Base-by-base conservation (phyloP, 2,329 filamentous ascomycete species). In the Penicillium decumbens region DNA sequence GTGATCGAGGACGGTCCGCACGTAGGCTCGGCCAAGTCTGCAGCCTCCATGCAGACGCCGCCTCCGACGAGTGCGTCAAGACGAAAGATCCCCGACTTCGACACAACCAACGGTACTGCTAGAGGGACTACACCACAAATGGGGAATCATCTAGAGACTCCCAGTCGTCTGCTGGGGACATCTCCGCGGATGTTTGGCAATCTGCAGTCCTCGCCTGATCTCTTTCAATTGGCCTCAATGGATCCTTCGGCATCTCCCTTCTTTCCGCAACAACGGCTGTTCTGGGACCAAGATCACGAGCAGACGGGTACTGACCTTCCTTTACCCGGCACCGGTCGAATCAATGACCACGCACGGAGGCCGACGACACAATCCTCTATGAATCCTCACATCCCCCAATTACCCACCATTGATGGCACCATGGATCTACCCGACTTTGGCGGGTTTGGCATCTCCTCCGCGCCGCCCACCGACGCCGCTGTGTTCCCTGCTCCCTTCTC, bases 11-110 rank as follows among this genome's bases (percentile, higher is more conserved):
- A 70, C 47, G 65, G 62, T 8, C 62, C 66, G 18, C 63, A 62
- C 13, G 61, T 67, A 40, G 65, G 65, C 39, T 69, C 69, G 10
- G 62, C 66, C 50, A 72, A 69, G 45, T 74, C 71, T 7, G 72
- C 72, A 25, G 71, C 71, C 29, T 73, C 71, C 12, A 82, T 83
- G 72, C 80, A 83, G 65, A 84, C 81, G 10, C 81, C 81, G 29
- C 81, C 81, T 42, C 80, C 81, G 2, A 83, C 80, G 24, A 75
- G 80, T 65, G 80, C 79, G 15, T 78, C 75, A 5, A 74, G 76
- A 60, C 75, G 78, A 55, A 73, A 72, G 52, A 64, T 69, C 56
- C 70, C 61, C 13, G 66, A 65, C 53, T 63, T 66, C 43, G 65
- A 66, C 23, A 51, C 60, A 18, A 33, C 54, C 28, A 54, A 44